phyloP scores from a whole-genome alignment of 257 asterid genomes.

The Lithospermum erythrorhizon region DNA sequence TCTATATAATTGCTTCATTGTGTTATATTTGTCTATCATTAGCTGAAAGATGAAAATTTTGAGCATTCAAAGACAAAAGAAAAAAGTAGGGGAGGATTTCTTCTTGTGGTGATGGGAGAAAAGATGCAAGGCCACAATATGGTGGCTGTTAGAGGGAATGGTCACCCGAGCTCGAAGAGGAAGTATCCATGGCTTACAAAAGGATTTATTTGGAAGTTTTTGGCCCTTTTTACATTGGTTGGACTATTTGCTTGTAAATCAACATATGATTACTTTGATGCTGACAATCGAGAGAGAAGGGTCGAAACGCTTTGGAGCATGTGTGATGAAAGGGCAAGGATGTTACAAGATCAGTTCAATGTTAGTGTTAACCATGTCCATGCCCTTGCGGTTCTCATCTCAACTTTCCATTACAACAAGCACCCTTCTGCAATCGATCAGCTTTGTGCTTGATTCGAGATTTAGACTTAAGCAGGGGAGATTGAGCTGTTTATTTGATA shows the following conservation, averaged over 20 bases:
- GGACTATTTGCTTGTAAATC: constrained; percentile 17
- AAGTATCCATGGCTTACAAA: constrained; percentile 27
- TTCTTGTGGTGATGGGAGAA: constrained; percentile 36
- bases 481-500: not conserved
- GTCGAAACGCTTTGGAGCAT: constrained; percentile 65
- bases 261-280: constrained; percentile 35
- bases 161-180: constrained; percentile 35
- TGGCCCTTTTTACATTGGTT: constrained; percentile 38
- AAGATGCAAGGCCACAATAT: constrained; percentile 47
- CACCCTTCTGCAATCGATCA: constrained; percentile 87
- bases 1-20: constrained; percentile 13
- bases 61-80: constrained; percentile 11
- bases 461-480: not conserved
- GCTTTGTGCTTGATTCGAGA: constrained; percentile 25
- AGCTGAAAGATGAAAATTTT: constrained; percentile 15
- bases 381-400: constrained; percentile 83
- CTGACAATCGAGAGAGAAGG: constrained; percentile 43
- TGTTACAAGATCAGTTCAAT: constrained; percentile 89
- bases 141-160: constrained; percentile 53
- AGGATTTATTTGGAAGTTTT: constrained; percentile 21
- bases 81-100: not conserved
- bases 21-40: constrained; percentile 10
- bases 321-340: constrained; percentile 95
- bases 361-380: constrained; percentile 95
- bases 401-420: constrained; percentile 82